Base-by-base conservation (phyloP, 768 basidiomycete species). In the Polyporus arcularius region DNA sequence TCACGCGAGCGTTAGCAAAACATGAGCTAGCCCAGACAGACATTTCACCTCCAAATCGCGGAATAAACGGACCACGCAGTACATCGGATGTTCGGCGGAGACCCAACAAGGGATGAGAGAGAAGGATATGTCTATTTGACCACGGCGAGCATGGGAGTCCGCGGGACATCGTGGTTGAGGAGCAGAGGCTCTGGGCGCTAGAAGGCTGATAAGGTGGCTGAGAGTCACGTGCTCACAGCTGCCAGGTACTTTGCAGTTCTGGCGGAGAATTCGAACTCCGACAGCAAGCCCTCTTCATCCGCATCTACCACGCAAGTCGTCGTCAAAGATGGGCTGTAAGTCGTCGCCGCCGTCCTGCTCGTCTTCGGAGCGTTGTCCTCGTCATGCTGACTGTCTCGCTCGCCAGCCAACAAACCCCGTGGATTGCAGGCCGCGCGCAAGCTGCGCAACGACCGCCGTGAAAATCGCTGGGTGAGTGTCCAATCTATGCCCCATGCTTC, bases 371-470 rank as follows among this genome's bases (percentile, higher is more conserved):
- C 54, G 38, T 42, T 39, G 15, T 31, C 12, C 47, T 21, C n/a
- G 26, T 15, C n/a, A 58, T 61, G 51, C 64, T 60, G 61, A 61
- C 57, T 46, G n/a, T 48, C 53, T 16, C 62, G 28, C 53, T 30
- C 18, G 57, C 43, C 61, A 96, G 94, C 95, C 75, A 95, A 96
- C 86, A 97, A 98, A 92, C 96, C 96, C 75, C 91, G 96, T 83
- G 96, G 96, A 80, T 88, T 98, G 73, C 94, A 96, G 83, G 96
- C 96, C 71, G 96, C 95, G 73, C 92, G 97, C 79, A 98, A 98
- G 81, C 92, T 99, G 73, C 91, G 96, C 73, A 96, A 84, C 72
- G 84, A 87, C 79, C 90, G 97, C 70, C 86, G 94, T 68, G 90
- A 89, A 78, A 97, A 98, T 84, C 91, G 96, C 79, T 99, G 97